These are phyloP conservation scores for Plantago lanceolata DNA, from an alignment of 305 asterid species.

Conservation along the genomic window DNA sequence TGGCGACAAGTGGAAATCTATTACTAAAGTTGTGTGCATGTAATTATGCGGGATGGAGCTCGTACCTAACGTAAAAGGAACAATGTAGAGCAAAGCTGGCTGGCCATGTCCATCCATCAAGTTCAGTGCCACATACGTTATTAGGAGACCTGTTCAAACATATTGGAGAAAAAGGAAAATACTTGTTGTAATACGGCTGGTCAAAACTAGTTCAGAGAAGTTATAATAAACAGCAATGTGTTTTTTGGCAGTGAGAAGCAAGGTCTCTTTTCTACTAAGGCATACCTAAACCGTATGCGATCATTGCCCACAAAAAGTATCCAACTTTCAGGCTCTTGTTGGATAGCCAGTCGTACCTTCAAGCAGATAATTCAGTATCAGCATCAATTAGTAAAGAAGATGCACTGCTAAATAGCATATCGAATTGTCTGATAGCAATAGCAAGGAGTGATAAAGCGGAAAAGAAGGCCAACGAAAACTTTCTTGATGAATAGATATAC, in stretches of 20 bases:
- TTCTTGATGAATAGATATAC: neutral
- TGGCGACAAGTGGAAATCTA: neutral
- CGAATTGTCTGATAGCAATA: neutral
- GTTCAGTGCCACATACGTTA: conserved; percentile 65
- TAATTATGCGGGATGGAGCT: neutral
- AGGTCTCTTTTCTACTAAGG: neutral
- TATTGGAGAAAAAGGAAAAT: neutral
- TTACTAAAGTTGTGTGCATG: neutral
- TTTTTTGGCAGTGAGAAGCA: neutral
- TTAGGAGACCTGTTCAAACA: conserved; percentile 45
- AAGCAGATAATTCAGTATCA: conserved; percentile 14
- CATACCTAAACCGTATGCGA: conserved; percentile 89
- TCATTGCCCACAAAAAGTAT: conserved; percentile 86
- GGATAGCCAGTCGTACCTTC: conserved; percentile 91
- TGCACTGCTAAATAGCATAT: neutral
- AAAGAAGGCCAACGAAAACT: neutral
- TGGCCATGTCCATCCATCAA: conserved; percentile 77
- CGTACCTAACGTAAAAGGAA: conserved; percentile 58
- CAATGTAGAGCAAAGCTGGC: conserved; percentile 70
- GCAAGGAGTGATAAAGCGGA: neutral
- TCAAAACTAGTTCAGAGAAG: too few species aligned
- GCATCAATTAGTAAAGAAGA: neutral
- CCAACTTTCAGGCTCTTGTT: conserved; percentile 68
- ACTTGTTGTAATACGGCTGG: too few species aligned
- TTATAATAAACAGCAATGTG: too few species aligned